phyloP scores from a whole-genome alignment of 768 basidiomycete genomes.

The Nidularia sp. region DNA sequence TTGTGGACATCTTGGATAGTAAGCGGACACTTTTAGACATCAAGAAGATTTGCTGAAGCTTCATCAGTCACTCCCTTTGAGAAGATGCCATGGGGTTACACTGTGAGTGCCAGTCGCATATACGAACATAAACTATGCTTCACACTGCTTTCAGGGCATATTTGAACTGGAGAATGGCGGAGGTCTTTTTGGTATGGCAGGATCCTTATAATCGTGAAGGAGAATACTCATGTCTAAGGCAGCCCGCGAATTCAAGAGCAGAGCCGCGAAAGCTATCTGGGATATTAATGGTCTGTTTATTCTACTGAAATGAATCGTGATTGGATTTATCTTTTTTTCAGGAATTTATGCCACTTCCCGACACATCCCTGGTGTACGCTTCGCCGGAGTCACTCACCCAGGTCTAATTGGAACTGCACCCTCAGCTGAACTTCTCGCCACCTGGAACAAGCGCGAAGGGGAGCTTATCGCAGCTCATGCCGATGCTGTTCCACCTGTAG shows the following conservation, averaged over 20 bases:
- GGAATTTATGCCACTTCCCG: constrained; percentile 71
- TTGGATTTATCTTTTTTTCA: constrained; percentile 11
- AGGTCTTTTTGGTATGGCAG: constrained; percentile 54
- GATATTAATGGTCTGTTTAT: constrained; percentile 56
- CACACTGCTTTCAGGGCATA: constrained; percentile 44
- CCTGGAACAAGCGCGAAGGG: constrained; percentile 73
- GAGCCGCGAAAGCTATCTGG: constrained; percentile 78
- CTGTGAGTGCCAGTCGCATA: constrained; percentile 28
- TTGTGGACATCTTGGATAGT: constrained; percentile 80
- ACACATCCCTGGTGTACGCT: constrained; percentile 76
- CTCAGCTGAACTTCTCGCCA: constrained; percentile 64
- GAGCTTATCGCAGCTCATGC: constrained; percentile 53
- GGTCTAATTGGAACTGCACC: constrained; percentile 77
- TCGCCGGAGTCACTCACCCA: constrained; percentile 75
- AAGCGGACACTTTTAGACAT: constrained; percentile 4
- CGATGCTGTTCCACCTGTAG: constrained; percentile 57
- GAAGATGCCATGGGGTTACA: constrained; percentile 82
- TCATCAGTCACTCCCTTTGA: constrained; percentile 57
- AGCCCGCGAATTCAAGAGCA: constrained; percentile 67
- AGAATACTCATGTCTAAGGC: not conserved
- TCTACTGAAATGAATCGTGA: not conserved
- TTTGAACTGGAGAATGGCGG: constrained; percentile 74
- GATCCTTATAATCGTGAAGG: not conserved
- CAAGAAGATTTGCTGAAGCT: not conserved
- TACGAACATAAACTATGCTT: not conserved